A percentile compares a stretch with the other conserved stretches of the same genome.
These are phyloP conservation scores for Diutina neorugosa DNA, from an alignment of 1,139 yeast species.

Conservation along the genomic window DNA sequence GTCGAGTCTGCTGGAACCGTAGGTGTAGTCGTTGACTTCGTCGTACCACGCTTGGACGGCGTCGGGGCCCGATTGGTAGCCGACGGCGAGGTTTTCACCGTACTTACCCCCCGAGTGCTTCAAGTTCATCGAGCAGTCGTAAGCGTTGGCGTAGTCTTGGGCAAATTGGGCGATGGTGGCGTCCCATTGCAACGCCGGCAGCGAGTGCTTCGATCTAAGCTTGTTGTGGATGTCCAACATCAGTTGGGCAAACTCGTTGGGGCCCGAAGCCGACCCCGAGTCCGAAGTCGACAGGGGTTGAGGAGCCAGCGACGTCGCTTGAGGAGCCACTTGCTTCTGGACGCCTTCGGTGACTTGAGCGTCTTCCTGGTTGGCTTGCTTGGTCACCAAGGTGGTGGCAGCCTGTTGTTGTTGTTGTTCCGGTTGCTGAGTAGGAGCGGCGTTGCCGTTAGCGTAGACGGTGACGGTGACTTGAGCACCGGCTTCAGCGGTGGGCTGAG, in stretches of 20 bases:
- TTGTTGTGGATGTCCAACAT: constrained; percentile 53
- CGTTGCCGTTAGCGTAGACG: background rate
- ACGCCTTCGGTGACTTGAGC: background rate
- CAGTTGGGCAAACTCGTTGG: constrained; percentile 19
- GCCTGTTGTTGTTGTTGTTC: background rate
- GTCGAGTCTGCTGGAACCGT: constrained; percentile 16
- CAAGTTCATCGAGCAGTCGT: constrained; percentile 52
- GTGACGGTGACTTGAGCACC: background rate
- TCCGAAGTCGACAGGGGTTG: background rate
- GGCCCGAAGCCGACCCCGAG: background rate
- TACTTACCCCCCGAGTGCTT: constrained; percentile 67
- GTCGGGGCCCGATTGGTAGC: constrained; percentile 32
- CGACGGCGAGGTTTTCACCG: constrained; percentile 86
- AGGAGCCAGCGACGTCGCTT: background rate
- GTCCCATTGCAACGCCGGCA: constrained; percentile 53
- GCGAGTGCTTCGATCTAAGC: constrained; percentile 58
- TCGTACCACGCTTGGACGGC: constrained; percentile 80
- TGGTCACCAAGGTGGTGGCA: background rate
- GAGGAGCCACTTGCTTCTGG: background rate
- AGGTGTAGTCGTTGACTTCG: constrained; percentile 53
- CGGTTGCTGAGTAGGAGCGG: background rate
- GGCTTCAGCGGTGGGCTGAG: background rate
- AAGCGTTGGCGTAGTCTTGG: constrained; percentile 52
- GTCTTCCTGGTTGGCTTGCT: background rate
- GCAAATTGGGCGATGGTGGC: constrained; percentile 52